A percentile compares a stretch with the other conserved stretches of the same genome.
Evolutionary conservation across 2,329 filamentous ascomycete genomes (phyloP).

Genomic region (Aspergillus jensenii): DNA sequence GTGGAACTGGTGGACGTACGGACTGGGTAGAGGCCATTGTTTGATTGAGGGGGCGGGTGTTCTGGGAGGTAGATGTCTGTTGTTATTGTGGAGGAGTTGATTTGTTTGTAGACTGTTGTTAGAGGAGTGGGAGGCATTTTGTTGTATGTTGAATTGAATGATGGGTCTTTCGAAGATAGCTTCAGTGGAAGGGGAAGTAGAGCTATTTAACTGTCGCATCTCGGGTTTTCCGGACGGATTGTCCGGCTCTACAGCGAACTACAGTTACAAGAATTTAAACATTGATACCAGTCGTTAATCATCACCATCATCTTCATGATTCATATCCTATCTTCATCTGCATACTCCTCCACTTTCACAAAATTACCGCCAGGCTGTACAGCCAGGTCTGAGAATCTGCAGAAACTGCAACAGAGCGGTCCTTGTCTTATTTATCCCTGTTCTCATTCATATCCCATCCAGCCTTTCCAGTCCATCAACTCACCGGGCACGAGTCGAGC

Average conservation of each 20-base stretch:
- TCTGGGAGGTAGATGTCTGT: constrained; percentile 27
- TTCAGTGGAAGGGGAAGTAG: background rate
- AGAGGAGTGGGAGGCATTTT: constrained; percentile 9
- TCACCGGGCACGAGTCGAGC: constrained; percentile 15
- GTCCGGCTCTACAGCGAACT: background rate
- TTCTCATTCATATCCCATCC: constrained; percentile 7
- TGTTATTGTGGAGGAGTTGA: constrained; percentile 22
- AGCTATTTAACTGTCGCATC: background rate
- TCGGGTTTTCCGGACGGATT: constrained; percentile 2
- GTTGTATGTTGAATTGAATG: background rate
- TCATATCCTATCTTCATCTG: background rate
- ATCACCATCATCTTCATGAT: constrained; percentile 5
- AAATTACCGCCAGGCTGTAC: background rate
- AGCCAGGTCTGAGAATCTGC: background rate
- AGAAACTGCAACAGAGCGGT: constrained; percentile 6
- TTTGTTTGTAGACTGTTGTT: constrained; percentile 24
- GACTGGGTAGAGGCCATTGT: constrained; percentile 20
- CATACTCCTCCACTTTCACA: background rate
- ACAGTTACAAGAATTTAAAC: background rate
- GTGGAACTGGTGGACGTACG: background rate
- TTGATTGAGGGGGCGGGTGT: constrained; percentile 4
- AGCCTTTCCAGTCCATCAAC: background rate
- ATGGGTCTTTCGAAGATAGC: background rate
- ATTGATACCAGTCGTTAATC: constrained; percentile 4
- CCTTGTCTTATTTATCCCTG: constrained; percentile 2